A percentile compares a stretch with the other conserved stretches of the same genome.
Conservation (phyloP, 192 early-diverging fungal genomes). For the Backusella liffmaniae region DNA sequence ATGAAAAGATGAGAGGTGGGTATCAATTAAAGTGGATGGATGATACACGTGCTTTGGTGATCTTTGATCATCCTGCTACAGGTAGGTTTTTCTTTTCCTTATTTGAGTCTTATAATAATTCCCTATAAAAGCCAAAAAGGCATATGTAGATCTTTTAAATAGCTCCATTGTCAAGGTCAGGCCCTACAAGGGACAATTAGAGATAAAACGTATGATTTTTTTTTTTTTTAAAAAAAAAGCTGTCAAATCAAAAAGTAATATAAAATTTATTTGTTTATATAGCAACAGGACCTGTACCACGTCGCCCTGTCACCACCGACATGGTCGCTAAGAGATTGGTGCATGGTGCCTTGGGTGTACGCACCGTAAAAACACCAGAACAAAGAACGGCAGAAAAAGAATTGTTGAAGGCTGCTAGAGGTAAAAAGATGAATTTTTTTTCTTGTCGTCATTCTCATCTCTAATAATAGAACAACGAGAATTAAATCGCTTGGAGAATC, state of each 20-base stretch:
- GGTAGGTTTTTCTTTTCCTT: constrained; percentile 34
- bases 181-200: constrained; percentile 5
- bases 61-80: constrained; percentile 63
- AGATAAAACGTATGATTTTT: constrained; percentile 11
- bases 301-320: constrained; percentile 56
- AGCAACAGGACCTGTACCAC: constrained; percentile 23
- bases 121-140: constrained; percentile 42
- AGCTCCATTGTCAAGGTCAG: constrained; percentile 52
- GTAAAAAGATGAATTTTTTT: constrained; percentile 17
- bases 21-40: constrained; percentile 75
- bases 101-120: background rate
- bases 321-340: constrained; percentile 74
- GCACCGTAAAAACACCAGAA: constrained; percentile 44
- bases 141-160: constrained; percentile 51
- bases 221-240: background rate
- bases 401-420: constrained; percentile 44
- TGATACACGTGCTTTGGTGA: constrained; percentile 68
- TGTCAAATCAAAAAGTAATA: background rate
- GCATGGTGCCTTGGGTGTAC: constrained; percentile 72
- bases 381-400: constrained; percentile 48
- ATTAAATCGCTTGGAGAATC: background rate
- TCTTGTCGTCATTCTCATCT: background rate
- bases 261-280: background rate
- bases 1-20: constrained; percentile 58
- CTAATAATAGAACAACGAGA: constrained; percentile 5